A percentile compares a stretch with the other conserved stretches of the same genome.
phyloP scores from a whole-genome alignment of 176 grass and related monocot genomes.

The Paspalum notatum region DNA sequence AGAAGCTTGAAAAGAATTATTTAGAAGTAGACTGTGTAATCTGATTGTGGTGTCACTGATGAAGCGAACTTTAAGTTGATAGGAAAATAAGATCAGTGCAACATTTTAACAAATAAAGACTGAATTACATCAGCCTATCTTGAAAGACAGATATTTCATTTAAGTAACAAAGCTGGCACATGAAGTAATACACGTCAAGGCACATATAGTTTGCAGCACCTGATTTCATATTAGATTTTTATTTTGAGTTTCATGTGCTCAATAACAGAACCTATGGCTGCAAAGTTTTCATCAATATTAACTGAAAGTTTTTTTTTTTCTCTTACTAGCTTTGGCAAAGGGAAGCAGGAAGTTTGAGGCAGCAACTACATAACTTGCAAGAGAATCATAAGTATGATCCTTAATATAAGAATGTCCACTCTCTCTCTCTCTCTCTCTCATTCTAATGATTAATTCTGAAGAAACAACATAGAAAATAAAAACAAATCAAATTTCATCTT shows the following conservation, averaged over 20 bases:
- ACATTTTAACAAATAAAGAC: no score
- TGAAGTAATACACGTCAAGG: no score
- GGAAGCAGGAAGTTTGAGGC: constrained; percentile 55
- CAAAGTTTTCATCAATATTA: neutral
- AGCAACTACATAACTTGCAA: constrained; percentile 68
- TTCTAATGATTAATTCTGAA: constrained; percentile 4
- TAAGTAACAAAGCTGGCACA: no score
- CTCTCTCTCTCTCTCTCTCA: neutral
- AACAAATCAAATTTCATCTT: neutral
- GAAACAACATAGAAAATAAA: neutral
- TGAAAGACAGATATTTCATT: no score
- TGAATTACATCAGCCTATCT: no score
- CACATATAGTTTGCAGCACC: no score
- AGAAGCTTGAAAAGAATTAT: no score
- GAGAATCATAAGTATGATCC: constrained; percentile 48
- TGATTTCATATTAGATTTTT: neutral
- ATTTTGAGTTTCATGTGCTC: neutral
- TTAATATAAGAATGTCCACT: neutral
- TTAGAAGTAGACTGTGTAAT: no score
- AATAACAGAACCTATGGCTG: neutral
- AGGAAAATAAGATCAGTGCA: no score
- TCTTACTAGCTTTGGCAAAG: constrained; percentile 62
- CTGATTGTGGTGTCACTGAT: no score
- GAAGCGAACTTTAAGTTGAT: no score
- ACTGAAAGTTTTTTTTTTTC: neutral